Base-by-base conservation (phyloP, 2,329 filamentous ascomycete genomes). In the Penicillium olsonii region DNA sequence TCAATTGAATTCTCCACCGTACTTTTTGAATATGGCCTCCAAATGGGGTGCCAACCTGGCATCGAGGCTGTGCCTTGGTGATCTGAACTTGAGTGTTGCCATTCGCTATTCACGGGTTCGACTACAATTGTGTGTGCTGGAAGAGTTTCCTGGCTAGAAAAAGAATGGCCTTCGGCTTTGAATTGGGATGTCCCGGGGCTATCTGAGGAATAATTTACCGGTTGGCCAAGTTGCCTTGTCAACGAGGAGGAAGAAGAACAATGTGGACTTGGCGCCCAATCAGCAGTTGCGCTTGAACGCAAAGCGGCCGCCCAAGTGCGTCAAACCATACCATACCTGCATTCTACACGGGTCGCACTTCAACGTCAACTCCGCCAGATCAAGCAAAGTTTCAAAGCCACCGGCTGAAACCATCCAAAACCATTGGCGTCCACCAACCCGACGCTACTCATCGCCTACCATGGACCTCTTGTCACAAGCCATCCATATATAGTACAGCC, bases 401-500 rank as follows among this genome's bases (percentile, higher is more conserved):
- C 18, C 35, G 7, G 20, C 22, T n/a, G 43, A 20, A 15, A 12
- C 10, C 22, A 20, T 49, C 42, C 22, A 37, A 43, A 38, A 44
- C 34, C 50, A 44, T 34, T 48, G 22, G 52, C 56, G 38, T 54
- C 48, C 55, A 45, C 45, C 61, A 49, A 41, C 51, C 42, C 53
- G 55, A 47, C 45, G 52, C 52, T 47, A 55, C 57, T 62, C 50
- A 55, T 50, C 53, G 52, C 54, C 62, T 31, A 64, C 54, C 58
- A 55, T 62, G 64, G 63, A 61, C 54, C 59, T 59, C 68, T n/a
- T 67, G 58, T 67, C 63, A 62, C 67, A 53, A 69, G 67, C 70
- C 62, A 71, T 65, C 65, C 38, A 62, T 59, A 60, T 60, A 73
- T 74, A 74, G 71, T 75, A 73, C 68, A 69, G 65, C 70, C 67